phyloP scores from a whole-genome alignment of 2,329 filamentous ascomycete genomes.

The Ascochyta fabae region DNA sequence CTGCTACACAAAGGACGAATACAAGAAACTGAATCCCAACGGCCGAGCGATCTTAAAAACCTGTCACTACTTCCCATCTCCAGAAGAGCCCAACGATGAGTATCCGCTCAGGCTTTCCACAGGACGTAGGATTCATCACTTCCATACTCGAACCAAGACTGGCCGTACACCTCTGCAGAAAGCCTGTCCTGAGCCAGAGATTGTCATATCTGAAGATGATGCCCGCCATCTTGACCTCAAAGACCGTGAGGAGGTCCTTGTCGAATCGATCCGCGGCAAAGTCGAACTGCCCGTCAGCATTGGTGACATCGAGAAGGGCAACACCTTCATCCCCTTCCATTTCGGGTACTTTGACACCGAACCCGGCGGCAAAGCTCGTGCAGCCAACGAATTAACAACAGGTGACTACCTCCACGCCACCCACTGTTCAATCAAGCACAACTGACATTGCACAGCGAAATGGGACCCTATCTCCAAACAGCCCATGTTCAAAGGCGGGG shows the following conservation, averaged over 20 bases:
- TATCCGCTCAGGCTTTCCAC: conserved; percentile 12
- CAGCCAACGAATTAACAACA: conserved; percentile 14
- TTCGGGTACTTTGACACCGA: conserved; percentile 16
- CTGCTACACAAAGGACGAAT: conserved; percentile 15
- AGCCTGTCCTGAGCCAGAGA: conserved; percentile 4
- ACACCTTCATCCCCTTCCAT: conserved; percentile 17
- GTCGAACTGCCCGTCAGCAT: conserved; percentile 11
- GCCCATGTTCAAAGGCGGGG: conserved; percentile 13
- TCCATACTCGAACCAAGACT: conserved; percentile 13
- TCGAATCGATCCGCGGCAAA: conserved; percentile 13
- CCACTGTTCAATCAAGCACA: background rate
- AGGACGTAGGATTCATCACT: conserved; percentile 7
- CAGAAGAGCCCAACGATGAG: conserved; percentile 14
- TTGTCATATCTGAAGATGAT: conserved; percentile 12
- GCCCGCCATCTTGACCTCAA: background rate
- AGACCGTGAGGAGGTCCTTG: conserved; percentile 12
- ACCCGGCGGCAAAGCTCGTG: conserved; percentile 4
- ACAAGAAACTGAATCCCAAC: conserved; percentile 8
- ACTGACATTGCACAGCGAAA: conserved; percentile 5
- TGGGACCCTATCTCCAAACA: conserved; percentile 18
- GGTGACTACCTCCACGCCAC: background rate
- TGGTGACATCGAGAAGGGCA: conserved; percentile 10
- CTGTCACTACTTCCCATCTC: conserved; percentile 7
- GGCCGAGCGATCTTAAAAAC: conserved; percentile 13
- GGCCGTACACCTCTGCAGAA: conserved; percentile 14